These are phyloP conservation scores for Gryganskiella cystojenkinii DNA, from an alignment of 192 early-diverging fungal species.

Conservation along the genomic window DNA sequence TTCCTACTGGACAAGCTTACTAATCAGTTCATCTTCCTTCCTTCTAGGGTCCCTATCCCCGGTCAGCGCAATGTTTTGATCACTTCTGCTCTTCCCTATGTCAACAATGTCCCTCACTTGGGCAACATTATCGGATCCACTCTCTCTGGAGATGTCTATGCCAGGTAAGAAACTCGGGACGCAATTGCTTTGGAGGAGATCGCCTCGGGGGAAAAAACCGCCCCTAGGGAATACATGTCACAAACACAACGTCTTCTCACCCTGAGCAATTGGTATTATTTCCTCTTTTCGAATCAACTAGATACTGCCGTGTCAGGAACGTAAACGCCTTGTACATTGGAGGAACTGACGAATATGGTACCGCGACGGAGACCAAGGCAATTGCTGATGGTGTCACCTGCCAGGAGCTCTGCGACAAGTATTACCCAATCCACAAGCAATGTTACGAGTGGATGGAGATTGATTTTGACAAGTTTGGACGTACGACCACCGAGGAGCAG, in stretches of 20 bases:
- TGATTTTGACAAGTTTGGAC: slow-evolving; percentile 96
- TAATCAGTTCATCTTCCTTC: too few species aligned
- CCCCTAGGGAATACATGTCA: not conserved
- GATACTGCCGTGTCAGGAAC: slow-evolving; percentile 89
- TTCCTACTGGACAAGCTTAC: too few species aligned
- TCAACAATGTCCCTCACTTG: slow-evolving; percentile 99
- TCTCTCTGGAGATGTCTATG: slow-evolving; percentile 96
- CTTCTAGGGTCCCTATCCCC: slow-evolving; percentile 63
- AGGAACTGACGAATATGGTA: slow-evolving; percentile 99
- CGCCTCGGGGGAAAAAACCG: not conserved
- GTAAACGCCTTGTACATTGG: slow-evolving; percentile 93
- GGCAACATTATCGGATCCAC: slow-evolving; percentile 99
- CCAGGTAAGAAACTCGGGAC: slow-evolving; percentile 70
- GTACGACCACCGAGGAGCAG: slow-evolving; percentile 91
- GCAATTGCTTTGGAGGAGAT: not conserved
- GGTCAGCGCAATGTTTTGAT: slow-evolving; percentile 92
- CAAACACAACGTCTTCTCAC: not conserved
- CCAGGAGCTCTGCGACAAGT: slow-evolving; percentile 97
- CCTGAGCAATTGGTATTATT: not conserved
- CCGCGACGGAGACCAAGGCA: slow-evolving; percentile 99
- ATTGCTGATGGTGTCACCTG: slow-evolving; percentile 90
- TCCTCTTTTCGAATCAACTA: slow-evolving; percentile 40
- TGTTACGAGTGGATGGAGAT: slow-evolving; percentile 96
- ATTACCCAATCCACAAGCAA: slow-evolving; percentile 83
- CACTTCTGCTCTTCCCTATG: slow-evolving; percentile 96